Evolutionary conservation across 2,329 filamentous ascomycete species (phyloP), one percentile per base, ranked within the genome.

Genomic region (Nemania sp.): DNA sequence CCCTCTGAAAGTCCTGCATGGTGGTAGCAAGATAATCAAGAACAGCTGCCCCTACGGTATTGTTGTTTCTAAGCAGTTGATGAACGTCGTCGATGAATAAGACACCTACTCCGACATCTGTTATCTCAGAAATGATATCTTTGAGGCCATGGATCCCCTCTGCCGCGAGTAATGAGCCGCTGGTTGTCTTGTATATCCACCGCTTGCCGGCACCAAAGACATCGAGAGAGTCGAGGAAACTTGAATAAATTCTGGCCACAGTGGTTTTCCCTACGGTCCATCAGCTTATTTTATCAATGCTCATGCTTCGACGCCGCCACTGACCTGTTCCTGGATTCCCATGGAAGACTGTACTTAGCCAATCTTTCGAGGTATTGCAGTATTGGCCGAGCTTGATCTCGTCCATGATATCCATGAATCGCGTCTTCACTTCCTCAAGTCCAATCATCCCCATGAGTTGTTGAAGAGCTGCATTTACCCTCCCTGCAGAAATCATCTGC

Each of bases 51-150:
- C 89, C 89, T 0, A 83, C 83, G 2, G 71, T 67, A 20, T 76
- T 88, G 54, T 84, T 83, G 0, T 82, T 82, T 1, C 83, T 84
- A 0, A 85, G 80, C 0, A 94, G 77, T 64, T 93, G 90, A 67
- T 93, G 92, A 0, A 89, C 89, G 71, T 93, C 90, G 62, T 94
- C 90, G 21, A 94, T 88, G 69, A 93, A 93, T 1, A 91, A 68
- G 0, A 87, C 87, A 0, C 90, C 90, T 0, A 89, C 90, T 0
- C 83, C 86, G 0, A 74, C 65, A 17, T 84, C 76, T 2, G 84
- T 71, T 0, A 92, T 78, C 0, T 76, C 65, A 1, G 87, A 77
- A 2, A 90, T 74, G 0, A 86, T 73, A 15, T 80, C 79, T 67
- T 88, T 80, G 63, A 81, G 85, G 0, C 79, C 83, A 0, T 73